A percentile compares a stretch with the other conserved stretches of the same genome.
phyloP scores from a whole-genome alignment of 805 yeast species.

The Candida wancherniae region DNA sequence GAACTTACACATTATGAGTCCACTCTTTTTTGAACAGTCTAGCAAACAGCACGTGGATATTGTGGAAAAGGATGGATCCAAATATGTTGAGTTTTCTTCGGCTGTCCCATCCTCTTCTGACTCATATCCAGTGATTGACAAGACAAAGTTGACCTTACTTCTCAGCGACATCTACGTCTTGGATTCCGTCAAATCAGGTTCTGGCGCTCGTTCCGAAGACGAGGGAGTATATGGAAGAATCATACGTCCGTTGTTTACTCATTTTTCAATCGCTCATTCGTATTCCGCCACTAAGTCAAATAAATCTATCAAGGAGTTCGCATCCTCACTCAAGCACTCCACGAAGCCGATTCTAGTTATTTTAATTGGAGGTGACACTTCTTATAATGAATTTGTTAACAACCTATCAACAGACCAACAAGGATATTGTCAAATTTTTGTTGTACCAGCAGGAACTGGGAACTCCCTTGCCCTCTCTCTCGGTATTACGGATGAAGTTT shows the following conservation, averaged over 20 bases:
- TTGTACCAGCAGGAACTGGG: constrained; percentile 81
- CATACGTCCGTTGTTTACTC: constrained; percentile 43
- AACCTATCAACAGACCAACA: constrained; percentile 19
- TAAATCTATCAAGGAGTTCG: constrained; percentile 38
- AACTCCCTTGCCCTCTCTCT: constrained; percentile 71
- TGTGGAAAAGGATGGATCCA: neutral
- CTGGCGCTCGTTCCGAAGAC: constrained; percentile 26
- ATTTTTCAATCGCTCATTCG: constrained; percentile 30
- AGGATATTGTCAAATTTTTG: constrained; percentile 22
- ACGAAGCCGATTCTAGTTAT: constrained; percentile 37
- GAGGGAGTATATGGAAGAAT: constrained; percentile 38
- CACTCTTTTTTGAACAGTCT: constrained; percentile 3
- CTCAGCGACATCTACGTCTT: constrained; percentile 25
- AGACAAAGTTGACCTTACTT: constrained; percentile 2
- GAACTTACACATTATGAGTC: too few species aligned
- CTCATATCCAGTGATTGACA: constrained; percentile 1
- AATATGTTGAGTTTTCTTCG: too few species aligned
- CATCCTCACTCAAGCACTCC: constrained; percentile 21
- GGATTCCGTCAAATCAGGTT: constrained; percentile 51
- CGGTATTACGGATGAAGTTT: constrained; percentile 27
- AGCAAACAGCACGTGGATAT: constrained; percentile 1
- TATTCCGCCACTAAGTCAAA: constrained; percentile 42
- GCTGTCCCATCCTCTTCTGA: too few species aligned
- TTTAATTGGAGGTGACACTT: constrained; percentile 82
- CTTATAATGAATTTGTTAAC: constrained; percentile 73